Percentiles rank a stretch among this genome's conserved stretches.
phyloP scores from a whole-genome alignment of 768 basidiomycete genomes.

The Hypsizygus marmoreus region DNA sequence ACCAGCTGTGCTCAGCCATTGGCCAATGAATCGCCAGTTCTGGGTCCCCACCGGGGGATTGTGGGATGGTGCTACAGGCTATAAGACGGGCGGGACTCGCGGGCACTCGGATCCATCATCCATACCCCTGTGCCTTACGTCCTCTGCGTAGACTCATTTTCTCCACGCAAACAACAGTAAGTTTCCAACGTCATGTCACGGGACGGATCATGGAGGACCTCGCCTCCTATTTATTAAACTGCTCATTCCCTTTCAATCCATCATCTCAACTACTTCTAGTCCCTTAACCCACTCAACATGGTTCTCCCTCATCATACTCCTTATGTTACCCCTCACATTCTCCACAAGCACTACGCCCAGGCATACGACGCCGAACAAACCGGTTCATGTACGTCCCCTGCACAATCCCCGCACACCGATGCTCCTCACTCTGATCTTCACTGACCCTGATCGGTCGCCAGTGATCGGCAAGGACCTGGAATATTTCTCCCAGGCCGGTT shows the following conservation, averaged over 20 bases:
- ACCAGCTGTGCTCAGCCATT: conserved; percentile 5
- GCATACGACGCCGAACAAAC: conserved; percentile 63
- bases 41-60: conserved; percentile 33
- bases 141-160: conserved; percentile 5
- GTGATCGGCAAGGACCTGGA: conserved; percentile 93
- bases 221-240: conserved; percentile 22
- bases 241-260: conserved; percentile 15
- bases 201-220: conserved; percentile 21
- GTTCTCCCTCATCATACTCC: conserved; percentile 73
- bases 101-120: conserved; percentile 22
- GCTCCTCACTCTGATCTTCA: conserved; percentile 5
- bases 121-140: conserved; percentile 3
- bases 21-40: conserved; percentile 16
- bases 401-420: too few relatives aligned
- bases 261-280: conserved; percentile 19
- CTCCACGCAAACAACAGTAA: conserved; percentile 8
- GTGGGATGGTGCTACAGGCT: conserved; percentile 36
- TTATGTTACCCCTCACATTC: conserved; percentile 87
- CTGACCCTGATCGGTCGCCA: conserved; percentile 30
- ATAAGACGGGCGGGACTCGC: conserved; percentile 31
- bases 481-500: conserved; percentile 98
- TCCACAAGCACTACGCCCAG: conserved; percentile 85
- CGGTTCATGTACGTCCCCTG: conserved; percentile 54
- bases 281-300: conserved; percentile 45
- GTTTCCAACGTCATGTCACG: conserved; percentile 18